Base-by-base conservation (phyloP, 805 yeast genomes). In the Metschnikowia cubensis region DNA sequence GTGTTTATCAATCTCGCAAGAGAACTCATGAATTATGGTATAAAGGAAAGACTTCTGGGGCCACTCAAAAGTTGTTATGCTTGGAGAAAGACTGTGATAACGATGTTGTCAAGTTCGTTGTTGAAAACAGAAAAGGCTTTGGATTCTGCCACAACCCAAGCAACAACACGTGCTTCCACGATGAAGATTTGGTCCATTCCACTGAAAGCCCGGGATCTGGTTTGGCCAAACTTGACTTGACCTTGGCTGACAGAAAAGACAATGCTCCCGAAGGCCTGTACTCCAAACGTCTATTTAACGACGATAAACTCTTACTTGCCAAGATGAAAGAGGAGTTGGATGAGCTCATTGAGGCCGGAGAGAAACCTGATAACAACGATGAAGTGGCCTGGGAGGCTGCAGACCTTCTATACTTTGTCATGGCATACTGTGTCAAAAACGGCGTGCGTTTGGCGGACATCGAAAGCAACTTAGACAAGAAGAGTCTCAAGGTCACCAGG, bases 311-410 rank as follows among this genome's bases (percentile, higher is more conserved):
- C 46, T 76, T 94, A 58, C 74, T 77, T 50, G 97, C 98, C 22
- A 89, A 94, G 75, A 85, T 94, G 70, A 82, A 83, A 67, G 99
- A 94, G 71, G 99, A 94, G 70, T 95, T 97, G 40, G 97, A 92
- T 62, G 99, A 94, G 69, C 80, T 94, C 54, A 82, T 90, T 32
- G 97, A 90, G 51, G 98, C 99, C 15, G 75, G 75, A 13, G 54
- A 61, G 59, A 79, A 78, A 1, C 74, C 59, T 45, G 50, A 61
- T 29, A 50, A 61, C 36, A 60, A 57, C 43, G 60, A 63, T 32
- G 74, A 92, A 50, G 79, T 89, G 48, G 86, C 98, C 0, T 94
- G 97, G 97, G 99, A 94, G 71, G 92, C 96, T 47, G 99, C 99
- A 7, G 99, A 94, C 67, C 76, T 94, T 66, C 56, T 81, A 25